Evolutionary conservation across 2,329 filamentous ascomycete genomes (phyloP), one percentile per base, ranked within the genome.

Genomic region (Diaporthe caulivora): DNA sequence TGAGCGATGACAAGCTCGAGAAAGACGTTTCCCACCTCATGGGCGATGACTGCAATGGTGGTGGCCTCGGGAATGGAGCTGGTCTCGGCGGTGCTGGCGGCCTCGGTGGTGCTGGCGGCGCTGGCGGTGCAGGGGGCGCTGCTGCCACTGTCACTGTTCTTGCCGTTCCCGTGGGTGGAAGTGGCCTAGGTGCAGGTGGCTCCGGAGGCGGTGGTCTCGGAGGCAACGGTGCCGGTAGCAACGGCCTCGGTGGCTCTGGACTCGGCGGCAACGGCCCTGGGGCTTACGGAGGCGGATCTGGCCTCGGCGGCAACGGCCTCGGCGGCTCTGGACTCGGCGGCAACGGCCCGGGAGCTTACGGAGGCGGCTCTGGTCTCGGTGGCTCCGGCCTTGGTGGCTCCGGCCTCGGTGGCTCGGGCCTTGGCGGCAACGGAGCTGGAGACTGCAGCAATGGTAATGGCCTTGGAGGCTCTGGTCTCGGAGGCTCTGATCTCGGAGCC

Each of bases 121-220:
- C 40, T 0, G 54, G 54, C 17, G 54, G 55, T 58, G 29, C 37
- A 31, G 58, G 58, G 18, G 72, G 70, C 6, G 72, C 67, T 11
- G 29, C 34, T 24, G 58, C 69, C 10, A 74, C 70, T 65, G 65
- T 74, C 34, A 74, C 73, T 15, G 55, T 74, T n/a, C 57, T 72
- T 21, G 73, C 70, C 21, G 37, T 70, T n/a, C 73, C 71, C 21
- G 64, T 34, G 42, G 72, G 70, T 21, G 75, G 65, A 31, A 57
- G 37, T 42, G 74, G 74, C 3, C 67, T 57, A 2, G 72, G 69
- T 29, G n/a, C 31, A 24, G 21, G 40, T 49, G 71, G 67, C 29
- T 26, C 65, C 21, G 67, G 72, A 24, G 44, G 57, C 69, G 64
- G 40, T 31, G 70, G 71, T 8, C 29, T 42, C 10, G 60, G 55